These are phyloP conservation scores for Rhodotorula glutinis DNA, from an alignment of 1,284 basidiomycete genomes.

Conservation along the genomic window DNA sequence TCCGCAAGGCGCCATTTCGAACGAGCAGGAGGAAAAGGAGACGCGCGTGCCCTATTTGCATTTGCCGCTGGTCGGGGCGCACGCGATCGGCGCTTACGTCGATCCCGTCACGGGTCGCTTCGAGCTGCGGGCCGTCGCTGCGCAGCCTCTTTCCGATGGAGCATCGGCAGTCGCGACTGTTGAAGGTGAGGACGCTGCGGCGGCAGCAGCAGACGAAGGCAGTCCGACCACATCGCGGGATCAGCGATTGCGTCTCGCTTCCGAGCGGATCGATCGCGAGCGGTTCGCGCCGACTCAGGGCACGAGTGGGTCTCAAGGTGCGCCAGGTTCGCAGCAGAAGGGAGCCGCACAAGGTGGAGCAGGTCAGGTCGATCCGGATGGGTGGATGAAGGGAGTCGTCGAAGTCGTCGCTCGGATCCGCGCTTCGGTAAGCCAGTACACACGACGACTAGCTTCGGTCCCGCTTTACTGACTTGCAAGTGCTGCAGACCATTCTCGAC, in stretches of 20 bases:
- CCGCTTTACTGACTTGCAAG: too few species aligned
- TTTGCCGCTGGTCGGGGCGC: conserved; percentile 21
- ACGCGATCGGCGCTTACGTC: conserved; percentile 17
- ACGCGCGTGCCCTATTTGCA: conserved; percentile 14
- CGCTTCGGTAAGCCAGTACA: conserved; percentile 12
- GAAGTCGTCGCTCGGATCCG: conserved; percentile 24
- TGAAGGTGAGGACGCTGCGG: background rate
- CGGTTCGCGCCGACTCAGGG: background rate
- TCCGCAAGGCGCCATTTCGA: too few species aligned
- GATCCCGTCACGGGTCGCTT: conserved; percentile 20
- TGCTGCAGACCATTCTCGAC: conserved; percentile 31
- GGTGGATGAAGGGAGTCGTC: conserved; percentile 18
- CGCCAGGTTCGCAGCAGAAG: background rate
- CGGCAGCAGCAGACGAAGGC: background rate
- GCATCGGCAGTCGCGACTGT: too few species aligned
- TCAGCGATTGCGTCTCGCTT: conserved; percentile 8
- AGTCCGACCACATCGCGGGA: conserved; percentile 1
- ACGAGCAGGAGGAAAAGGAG: background rate
- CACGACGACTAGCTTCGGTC: background rate
- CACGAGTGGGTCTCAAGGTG: background rate
- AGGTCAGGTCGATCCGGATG: background rate
- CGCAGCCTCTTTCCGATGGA: background rate
- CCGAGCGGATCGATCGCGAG: conserved; percentile 18
- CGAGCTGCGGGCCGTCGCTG: conserved; percentile 13
- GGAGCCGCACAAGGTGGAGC: background rate